A percentile compares a stretch with the other conserved stretches of the same genome.
phyloP scores from a whole-genome alignment of 1,139 yeast species.

The Diutina pseudorugosa region DNA sequence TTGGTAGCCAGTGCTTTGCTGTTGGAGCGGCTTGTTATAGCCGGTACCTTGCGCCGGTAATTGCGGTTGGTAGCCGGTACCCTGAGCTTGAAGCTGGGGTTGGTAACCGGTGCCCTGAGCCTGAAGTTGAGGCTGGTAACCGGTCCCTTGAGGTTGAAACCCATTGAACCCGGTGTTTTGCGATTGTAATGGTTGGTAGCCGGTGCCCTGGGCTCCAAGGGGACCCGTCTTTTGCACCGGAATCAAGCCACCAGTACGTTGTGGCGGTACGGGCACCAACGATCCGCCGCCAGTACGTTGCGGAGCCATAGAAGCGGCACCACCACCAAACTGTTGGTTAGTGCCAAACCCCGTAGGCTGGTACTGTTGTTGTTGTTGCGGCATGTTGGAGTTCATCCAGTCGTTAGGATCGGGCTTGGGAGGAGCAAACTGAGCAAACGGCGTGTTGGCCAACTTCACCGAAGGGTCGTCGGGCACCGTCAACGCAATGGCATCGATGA shows the following conservation, averaged over 20 bases:
- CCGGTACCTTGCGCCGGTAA: neutral
- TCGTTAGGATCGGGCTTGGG: constrained; percentile 13
- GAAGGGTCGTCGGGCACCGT: constrained; percentile 52
- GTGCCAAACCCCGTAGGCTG: constrained; percentile 20
- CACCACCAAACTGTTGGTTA: neutral
- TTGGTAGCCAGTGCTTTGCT: constrained; percentile 10
- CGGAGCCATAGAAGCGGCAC: constrained; percentile 7
- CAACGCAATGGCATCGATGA: constrained; percentile 82
- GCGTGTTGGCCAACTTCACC: constrained; percentile 32
- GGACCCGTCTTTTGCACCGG: constrained; percentile 9
- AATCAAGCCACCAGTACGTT: constrained; percentile 7
- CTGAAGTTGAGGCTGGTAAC: constrained; percentile 9
- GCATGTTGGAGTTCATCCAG: constrained; percentile 12
- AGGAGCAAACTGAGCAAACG: constrained; percentile 24
- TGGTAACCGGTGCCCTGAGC: constrained; percentile 7
- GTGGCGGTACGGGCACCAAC: constrained; percentile 35
- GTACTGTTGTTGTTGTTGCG: constrained; percentile 11
- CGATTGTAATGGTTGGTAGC: constrained; percentile 10
- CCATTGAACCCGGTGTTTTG: constrained; percentile 8
- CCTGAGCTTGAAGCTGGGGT: constrained; percentile 5
- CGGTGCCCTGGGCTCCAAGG: constrained; percentile 13
- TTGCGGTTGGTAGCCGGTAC: neutral
- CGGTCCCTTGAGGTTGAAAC: constrained; percentile 12
- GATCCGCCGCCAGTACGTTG: constrained; percentile 33
- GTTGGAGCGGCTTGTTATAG: constrained; percentile 5